Base-by-base conservation (phyloP, 345 rosid species). In the Gossypium stocksii region DNA sequence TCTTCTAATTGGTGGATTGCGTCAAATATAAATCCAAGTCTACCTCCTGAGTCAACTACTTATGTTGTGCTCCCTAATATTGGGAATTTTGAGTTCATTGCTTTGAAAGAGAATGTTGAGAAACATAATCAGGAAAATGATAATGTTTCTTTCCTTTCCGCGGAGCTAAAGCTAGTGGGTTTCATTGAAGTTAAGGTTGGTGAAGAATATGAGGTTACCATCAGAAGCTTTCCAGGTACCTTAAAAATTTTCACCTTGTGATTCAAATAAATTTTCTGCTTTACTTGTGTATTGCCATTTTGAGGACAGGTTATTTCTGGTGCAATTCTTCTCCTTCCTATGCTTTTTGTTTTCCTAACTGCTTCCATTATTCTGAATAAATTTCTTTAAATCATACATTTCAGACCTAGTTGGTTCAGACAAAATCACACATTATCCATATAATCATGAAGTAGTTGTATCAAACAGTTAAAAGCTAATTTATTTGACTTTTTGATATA, bases 1-100 rank as follows among this genome's bases (percentile, higher is more conserved):
- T 80, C 98, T 74, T 93, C 98, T 0, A 98, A 95, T 70, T 98
- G 99, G 45, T 93, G 99, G 99, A 81, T 96, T 44, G 98, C 85
- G 57, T 98, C 90, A 67, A 96, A 96, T 72, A 79, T 93, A 61
- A 91, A 86, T 13, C 99, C 99, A 0, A 83, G 51, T 2, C 19
- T 85, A 74, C 79, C 95, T 9, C 98, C 99, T 0, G 92, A 93
- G 78, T 71, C 43, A 49, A 91, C 92, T 58, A 85, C 90, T 5
- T 93, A 83, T 43, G 92, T 89, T 0, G 91, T 93, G 58, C 79
- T 89, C 41, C 98, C 98, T 14, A 83, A 91, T 48, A 86, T 93
- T 3, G 97, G 98, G 45, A 93, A 90, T 75, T 96, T 90, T 61
- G 99, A 96, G 79, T 96, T 93, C 78, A 83, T 93, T 43, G 90